Evolutionary conservation across 768 basidiomycete species (phyloP).

Genomic region (Leccinum olivaceopallidum): DNA sequence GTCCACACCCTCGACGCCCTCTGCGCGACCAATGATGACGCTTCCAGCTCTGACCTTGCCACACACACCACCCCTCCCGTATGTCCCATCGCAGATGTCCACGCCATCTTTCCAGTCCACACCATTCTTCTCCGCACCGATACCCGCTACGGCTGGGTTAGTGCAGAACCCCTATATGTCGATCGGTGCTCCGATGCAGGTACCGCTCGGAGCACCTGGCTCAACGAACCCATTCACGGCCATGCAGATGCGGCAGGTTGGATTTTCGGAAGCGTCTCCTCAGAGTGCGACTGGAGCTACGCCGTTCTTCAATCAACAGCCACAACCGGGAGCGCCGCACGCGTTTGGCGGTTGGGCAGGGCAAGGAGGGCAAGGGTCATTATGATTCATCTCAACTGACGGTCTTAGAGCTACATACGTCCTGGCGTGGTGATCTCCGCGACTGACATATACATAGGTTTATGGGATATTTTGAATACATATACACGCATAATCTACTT

Average conservation of each 20-base stretch:
- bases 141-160: neutral
- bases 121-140: conserved; percentile 2
- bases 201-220: conserved; percentile 21
- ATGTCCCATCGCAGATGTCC: conserved; percentile 1
- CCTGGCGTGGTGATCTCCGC: neutral
- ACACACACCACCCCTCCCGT: conserved; percentile 5
- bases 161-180: conserved; percentile 26
- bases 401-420: neutral
- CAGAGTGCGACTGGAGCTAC: conserved; percentile 27
- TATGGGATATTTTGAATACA: conserved; percentile 4
- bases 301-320: conserved; percentile 24
- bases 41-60: conserved; percentile 7
- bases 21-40: conserved; percentile 10
- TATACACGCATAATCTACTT: neutral
- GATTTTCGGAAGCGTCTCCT: conserved; percentile 28
- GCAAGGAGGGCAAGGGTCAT: conserved; percentile 17
- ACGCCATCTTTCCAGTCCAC: conserved; percentile 8
- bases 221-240: conserved; percentile 20
- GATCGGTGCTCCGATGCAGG: conserved; percentile 17
- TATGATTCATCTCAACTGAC: conserved; percentile 4
- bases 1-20: conserved; percentile 12
- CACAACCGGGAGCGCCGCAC: conserved; percentile 17
- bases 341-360: conserved; percentile 23
- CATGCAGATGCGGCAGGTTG: conserved; percentile 16
- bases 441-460: neutral